These are phyloP conservation scores for Saksenaea vasiformis DNA, from an alignment of 371 early-diverging fungal genomes.

Conservation along the genomic window DNA sequence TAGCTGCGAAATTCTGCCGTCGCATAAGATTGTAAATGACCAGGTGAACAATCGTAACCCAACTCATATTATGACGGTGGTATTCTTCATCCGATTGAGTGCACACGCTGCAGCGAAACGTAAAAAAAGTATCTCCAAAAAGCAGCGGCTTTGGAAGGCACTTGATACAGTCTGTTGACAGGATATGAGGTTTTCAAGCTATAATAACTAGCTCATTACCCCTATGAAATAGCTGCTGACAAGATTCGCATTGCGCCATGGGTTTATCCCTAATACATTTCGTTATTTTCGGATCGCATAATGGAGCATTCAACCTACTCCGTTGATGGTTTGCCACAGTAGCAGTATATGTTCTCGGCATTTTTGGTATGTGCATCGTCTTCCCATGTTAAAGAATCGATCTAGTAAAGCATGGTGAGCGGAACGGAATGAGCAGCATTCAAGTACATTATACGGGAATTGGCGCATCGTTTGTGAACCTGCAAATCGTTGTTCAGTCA, in stretches of 20 bases:
- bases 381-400: conserved; percentile 18
- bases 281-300: background rate
- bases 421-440: background rate
- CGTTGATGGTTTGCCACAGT: conserved; percentile 56
- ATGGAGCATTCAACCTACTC: conserved; percentile 16
- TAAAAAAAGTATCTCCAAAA: conserved; percentile 66
- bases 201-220: conserved; percentile 28
- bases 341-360: conserved; percentile 60
- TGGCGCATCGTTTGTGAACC: background rate
- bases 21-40: conserved; percentile 72
- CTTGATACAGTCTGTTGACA: conserved; percentile 37
- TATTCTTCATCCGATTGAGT: conserved; percentile 56
- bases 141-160: conserved; percentile 54
- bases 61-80: conserved; percentile 64
- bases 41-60: conserved; percentile 75
- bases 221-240: conserved; percentile 63
- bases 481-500: no score
- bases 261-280: conserved; percentile 39
- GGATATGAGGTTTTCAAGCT: background rate
- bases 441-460: background rate
- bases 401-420: background rate
- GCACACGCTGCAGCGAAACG: conserved; percentile 69
- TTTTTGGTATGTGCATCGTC: conserved; percentile 33
- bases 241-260: conserved; percentile 56
- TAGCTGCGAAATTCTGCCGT: conserved; percentile 26